Base-by-base conservation (phyloP, 169 alveolate species). In the Theileria annulata region DNA sequence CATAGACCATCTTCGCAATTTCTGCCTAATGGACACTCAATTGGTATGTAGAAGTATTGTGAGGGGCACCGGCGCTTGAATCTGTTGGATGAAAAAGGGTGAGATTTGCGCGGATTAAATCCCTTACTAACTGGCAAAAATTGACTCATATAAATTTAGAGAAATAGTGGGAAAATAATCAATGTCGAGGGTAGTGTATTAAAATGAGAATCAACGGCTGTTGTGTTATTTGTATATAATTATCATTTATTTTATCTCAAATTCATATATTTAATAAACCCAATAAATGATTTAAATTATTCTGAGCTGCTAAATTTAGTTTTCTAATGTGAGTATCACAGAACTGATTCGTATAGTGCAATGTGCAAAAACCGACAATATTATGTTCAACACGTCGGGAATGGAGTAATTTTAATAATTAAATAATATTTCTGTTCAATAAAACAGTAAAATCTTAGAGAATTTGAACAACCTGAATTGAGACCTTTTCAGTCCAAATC, bases 1-100 rank as follows among this genome's bases (percentile, higher is more conserved):
- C 96, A 92, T 31, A 71, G 75, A 21, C 94, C 94, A 79, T 88
- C 91, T 31, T 86, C 73, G 73, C 96, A 92, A 35, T 85, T 76
- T 77, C 82, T 82, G 85, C 81, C 86, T 37, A 68, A 83, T 28
- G 95, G 95, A 69, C 96, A 92, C 77, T 92, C 96, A 21, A 92
- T 88, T 13, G 96, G 96, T 21, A 92, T 62, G 73, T 92, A 92
- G 64, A 92, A 92, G 59, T 91, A 89, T 62, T 80, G 73, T 49
- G 64, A 74, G 49, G 95, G 92, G 73, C 90, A 93, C 64, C 96
- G 69, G 47, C 95, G 73, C 70, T 85, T 87, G 67, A 88, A 88
- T 60, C 76, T 88, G 62, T 72, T 80, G 31, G 89, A 77, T 69
- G 81, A 75, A 69, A 68, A 88, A 33, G 93, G 93, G 37, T 83